These are phyloP conservation scores for Larix kaempferi DNA, from an alignment of 75 land plant genomes.

Conservation along the genomic window DNA sequence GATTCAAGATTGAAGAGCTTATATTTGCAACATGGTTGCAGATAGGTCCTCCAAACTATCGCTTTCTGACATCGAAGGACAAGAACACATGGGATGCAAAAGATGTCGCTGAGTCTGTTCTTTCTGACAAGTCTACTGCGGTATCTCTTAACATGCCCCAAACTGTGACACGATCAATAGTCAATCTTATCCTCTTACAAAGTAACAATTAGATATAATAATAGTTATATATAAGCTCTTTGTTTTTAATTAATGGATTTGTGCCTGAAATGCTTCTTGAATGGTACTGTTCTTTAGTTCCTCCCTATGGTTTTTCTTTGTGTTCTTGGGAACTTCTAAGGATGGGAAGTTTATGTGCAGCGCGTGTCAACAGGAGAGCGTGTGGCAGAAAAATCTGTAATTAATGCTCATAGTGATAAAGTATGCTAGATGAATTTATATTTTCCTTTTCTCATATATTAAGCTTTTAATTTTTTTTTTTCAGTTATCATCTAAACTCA, in stretches of 20 bases:
- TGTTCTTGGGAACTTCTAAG: constrained; percentile 1
- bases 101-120: constrained; percentile 83
- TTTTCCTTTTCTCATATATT: not conserved
- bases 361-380: constrained; percentile 71
- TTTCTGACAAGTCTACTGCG: constrained; percentile 83
- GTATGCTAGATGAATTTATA: constrained; percentile 22
- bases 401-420: constrained; percentile 56
- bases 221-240: not conserved
- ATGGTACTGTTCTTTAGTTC: not conserved
- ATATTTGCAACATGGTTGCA: constrained; percentile 16
- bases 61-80: constrained; percentile 58
- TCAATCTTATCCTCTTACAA: constrained; percentile 3
- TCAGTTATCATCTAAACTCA: not conserved
- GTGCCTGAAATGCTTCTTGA: not conserved
- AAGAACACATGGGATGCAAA: constrained; percentile 67
- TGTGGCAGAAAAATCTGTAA: constrained; percentile 61
- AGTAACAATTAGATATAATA: not conserved
- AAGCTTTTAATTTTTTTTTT: not conserved
- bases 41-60: constrained; percentile 81
- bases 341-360: constrained; percentile 31
- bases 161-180: not conserved
- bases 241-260: not conserved
- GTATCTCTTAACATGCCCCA: constrained; percentile 21
- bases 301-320: not conserved
- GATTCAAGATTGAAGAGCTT: not conserved